These are phyloP conservation scores for Rutstroemia sydowiana DNA, from an alignment of 2,329 filamentous ascomycete genomes.

Conservation along the genomic window DNA sequence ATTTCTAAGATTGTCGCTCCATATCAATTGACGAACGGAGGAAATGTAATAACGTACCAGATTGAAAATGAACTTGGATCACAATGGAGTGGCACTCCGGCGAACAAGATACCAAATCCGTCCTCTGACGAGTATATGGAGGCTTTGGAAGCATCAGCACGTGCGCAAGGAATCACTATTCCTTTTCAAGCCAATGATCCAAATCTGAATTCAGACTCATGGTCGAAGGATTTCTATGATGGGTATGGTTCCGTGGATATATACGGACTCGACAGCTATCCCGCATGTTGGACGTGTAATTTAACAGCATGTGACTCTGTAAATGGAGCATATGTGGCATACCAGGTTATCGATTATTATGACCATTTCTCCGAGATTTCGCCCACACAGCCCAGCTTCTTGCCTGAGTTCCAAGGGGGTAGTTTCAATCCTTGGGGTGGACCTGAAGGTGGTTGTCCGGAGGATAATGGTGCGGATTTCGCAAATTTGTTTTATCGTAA, in stretches of 20 bases:
- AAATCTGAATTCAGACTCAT: slow-evolving; percentile 49
- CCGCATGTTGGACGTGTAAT: slow-evolving; percentile 57
- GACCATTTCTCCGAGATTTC: slow-evolving; percentile 30
- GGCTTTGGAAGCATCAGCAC: slow-evolving; percentile 43
- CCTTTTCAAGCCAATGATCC: slow-evolving; percentile 53
- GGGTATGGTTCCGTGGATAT: slow-evolving; percentile 49
- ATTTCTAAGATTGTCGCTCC: slow-evolving; percentile 43
- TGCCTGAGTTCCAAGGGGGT: slow-evolving; percentile 54
- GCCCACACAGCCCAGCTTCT: slow-evolving; percentile 35
- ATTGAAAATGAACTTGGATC: slow-evolving; percentile 49
- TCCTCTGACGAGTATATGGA: slow-evolving; percentile 50
- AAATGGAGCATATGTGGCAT: slow-evolving; percentile 49
- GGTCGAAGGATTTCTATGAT: slow-evolving; percentile 52
- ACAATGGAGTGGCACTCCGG: slow-evolving; percentile 35
- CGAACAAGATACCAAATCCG: slow-evolving; percentile 39
- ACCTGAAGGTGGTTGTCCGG: slow-evolving; percentile 36
- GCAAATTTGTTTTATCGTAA: slow-evolving; percentile 59
- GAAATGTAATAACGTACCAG: slow-evolving; percentile 48
- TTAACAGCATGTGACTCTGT: slow-evolving; percentile 51
- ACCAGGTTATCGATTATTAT: slow-evolving; percentile 32
- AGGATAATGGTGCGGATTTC: slow-evolving; percentile 49
- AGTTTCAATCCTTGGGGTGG: slow-evolving; percentile 56
- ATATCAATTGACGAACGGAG: slow-evolving; percentile 49
- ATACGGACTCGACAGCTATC: slow-evolving; percentile 45
- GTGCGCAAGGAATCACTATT: slow-evolving; percentile 50